Evolutionary conservation across 1,139 yeast species (phyloP).

Genomic region (Suhomyces choctaworum): DNA sequence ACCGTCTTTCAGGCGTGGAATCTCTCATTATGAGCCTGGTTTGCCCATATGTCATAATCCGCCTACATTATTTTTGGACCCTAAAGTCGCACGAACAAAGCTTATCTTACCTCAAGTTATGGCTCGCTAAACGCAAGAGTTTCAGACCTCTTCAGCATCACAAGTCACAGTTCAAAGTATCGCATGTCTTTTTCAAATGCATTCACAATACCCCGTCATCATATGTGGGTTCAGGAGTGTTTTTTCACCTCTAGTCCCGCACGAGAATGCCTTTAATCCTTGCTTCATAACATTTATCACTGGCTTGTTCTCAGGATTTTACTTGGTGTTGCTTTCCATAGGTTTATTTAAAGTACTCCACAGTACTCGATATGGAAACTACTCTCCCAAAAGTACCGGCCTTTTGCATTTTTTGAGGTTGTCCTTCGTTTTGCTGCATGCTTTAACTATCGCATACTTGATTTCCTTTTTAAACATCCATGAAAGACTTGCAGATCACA

Average conservation of each 20-base stretch:
- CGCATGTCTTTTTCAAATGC: slow-evolving; percentile 1
- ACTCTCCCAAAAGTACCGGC: slow-evolving; percentile 31
- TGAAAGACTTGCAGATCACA: slow-evolving; percentile 25
- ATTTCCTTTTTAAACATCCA: slow-evolving; percentile 22
- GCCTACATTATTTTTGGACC: no score
- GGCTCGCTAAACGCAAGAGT: no score
- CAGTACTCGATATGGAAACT: slow-evolving; percentile 20
- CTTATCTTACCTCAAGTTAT: no score
- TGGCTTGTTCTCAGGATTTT: slow-evolving; percentile 16
- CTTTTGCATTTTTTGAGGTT: slow-evolving; percentile 31
- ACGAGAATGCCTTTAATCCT: slow-evolving; percentile 56
- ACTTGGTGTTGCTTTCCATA: slow-evolving; percentile 24
- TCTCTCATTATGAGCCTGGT: no score
- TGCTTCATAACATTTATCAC: slow-evolving; percentile 46
- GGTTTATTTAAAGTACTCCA: slow-evolving; percentile 24
- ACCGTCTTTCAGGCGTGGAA: no score
- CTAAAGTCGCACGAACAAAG: no score
- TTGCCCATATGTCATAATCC: no score
- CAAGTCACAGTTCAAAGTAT: no score
- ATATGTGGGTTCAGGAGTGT: slow-evolving; percentile 12
- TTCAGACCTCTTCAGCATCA: no score
- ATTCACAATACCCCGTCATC: slow-evolving; percentile 9
- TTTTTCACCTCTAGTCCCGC: slow-evolving; percentile 20
- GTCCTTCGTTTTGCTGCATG: slow-evolving; percentile 28
- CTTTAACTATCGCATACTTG: slow-evolving; percentile 23